Evolutionary conservation across 257 asterid species (phyloP).

Genomic region (Craterostigma plantagineum): DNA sequence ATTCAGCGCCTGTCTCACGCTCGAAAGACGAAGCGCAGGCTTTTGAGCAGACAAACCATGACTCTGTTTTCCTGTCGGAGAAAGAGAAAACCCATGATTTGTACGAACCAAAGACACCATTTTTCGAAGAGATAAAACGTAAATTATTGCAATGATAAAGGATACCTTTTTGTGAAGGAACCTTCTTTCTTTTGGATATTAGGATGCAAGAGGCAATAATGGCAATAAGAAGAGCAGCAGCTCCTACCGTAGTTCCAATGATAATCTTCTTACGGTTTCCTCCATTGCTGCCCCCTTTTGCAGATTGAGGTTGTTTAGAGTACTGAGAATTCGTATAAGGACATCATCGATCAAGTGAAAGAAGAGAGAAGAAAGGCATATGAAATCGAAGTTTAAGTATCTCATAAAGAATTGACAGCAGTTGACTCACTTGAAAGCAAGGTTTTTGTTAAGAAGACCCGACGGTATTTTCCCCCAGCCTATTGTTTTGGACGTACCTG

Average conservation of each 20-base stretch:
- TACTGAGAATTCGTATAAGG: conserved; percentile 27
- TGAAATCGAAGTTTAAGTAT: background rate
- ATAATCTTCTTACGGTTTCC: conserved; percentile 41
- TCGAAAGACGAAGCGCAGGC: conserved; percentile 24
- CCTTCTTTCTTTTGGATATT: conserved; percentile 39
- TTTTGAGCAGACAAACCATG: conserved; percentile 23
- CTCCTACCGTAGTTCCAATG: conserved; percentile 68
- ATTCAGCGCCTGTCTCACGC: conserved; percentile 49
- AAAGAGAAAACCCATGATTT: no score
- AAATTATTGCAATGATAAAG: no score
- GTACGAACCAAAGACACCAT: no score
- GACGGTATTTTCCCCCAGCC: conserved; percentile 61
- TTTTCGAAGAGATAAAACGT: no score
- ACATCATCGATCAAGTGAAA: conserved; percentile 6
- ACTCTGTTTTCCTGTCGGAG: conserved; percentile 11
- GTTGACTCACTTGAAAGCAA: conserved; percentile 55
- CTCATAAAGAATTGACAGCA: no score
- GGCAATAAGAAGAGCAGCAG: conserved; percentile 55
- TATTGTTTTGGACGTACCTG: conserved; percentile 82
- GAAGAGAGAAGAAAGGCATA: background rate
- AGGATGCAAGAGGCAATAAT: conserved; percentile 43
- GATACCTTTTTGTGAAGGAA: conserved; percentile 15
- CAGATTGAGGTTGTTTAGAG: conserved; percentile 50
- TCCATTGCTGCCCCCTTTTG: conserved; percentile 23
- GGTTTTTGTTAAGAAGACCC: conserved; percentile 40